Base-by-base conservation (phyloP, 768 basidiomycete genomes). In the Chlorophyllum brunneum region DNA sequence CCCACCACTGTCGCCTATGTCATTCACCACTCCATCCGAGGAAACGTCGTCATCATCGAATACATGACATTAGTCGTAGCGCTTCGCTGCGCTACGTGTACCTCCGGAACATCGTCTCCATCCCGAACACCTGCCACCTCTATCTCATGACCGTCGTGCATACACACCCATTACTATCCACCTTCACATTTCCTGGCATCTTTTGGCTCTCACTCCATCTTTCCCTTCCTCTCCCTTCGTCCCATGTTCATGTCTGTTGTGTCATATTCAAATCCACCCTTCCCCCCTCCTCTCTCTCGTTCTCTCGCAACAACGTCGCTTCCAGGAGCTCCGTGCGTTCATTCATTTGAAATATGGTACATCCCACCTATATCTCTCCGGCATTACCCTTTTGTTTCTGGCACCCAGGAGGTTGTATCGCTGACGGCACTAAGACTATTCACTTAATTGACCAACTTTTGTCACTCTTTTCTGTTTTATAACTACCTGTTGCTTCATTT, bases 1-100 rank as follows among this genome's bases (percentile, higher is more conserved):
- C 55, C 77, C 83, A 36, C 82, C 86, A n/a, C 67, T 85, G 38
- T 87, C 86, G 34, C 86, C 86, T 15, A 86, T 88, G 83, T 80
- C 85, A 31, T 85, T 89, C 54, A 69, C 68, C 47, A 66, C 78
- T 68, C 67, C 71, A 60, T 59, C 70, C 61, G 75, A 65, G 71
- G 68, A 80, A 71, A 57, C 72, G 72, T 70, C 51, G 20, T 53
- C 51, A 31, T 53, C 51, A 39, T 45, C 51, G 61, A 60, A 65
- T 56, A 54, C 62, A 59, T 68, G 61, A 70, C 59, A 51, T 58
- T 55, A 57, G 60, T 55, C 53, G 56, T 56, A 60, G 44, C 52
- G 41, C 54, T 58, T 49, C 63, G 59, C 27, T 11, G 51, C 51
- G 34, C 42, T 44, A 43, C 33, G 18, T 63, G 60, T 58, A 16